Conservation (phyloP, 1,284 basidiomycete genomes). For the Mycosarcoma maydis region DNA sequence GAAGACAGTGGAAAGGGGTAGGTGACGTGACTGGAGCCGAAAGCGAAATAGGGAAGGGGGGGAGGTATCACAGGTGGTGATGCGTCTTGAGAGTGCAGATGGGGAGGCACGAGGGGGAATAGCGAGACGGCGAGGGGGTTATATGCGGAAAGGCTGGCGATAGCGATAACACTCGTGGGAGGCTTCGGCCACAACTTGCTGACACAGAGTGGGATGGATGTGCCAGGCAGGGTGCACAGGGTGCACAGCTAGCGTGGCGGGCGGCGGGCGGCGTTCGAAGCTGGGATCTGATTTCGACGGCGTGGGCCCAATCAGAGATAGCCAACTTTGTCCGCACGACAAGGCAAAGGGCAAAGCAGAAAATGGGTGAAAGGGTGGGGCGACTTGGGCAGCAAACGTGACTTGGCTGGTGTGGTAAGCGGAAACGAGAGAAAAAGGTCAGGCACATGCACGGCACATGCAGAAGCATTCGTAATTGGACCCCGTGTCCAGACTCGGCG, state of each 20-base stretch:
- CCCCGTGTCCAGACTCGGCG: too few relatives aligned
- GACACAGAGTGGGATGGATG: too few relatives aligned
- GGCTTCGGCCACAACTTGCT: too few relatives aligned
- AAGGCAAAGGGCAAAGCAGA: neutral
- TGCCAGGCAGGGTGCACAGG: neutral
- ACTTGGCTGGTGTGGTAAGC: too few relatives aligned
- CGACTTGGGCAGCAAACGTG: too few relatives aligned
- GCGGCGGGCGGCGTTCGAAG: neutral
- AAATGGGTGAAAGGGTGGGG: too few relatives aligned
- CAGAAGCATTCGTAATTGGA: too few relatives aligned
- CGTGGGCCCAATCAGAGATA: neutral
- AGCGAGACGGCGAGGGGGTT: neutral
- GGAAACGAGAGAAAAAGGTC: too few relatives aligned
- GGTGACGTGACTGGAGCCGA: neutral
- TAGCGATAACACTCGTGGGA: too few relatives aligned
- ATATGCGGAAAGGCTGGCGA: neutral
- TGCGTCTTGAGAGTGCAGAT: neutral
- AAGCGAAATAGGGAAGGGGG: neutral
- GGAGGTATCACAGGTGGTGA: neutral
- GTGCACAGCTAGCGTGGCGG: too few relatives aligned
- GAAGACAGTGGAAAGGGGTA: neutral
- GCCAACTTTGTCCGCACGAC: neutral
- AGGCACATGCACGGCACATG: too few relatives aligned
- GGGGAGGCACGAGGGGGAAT: neutral
- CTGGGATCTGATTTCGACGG: neutral